Conservation (phyloP, 768 basidiomycete species). For the Xerocomellus amylosporus region DNA sequence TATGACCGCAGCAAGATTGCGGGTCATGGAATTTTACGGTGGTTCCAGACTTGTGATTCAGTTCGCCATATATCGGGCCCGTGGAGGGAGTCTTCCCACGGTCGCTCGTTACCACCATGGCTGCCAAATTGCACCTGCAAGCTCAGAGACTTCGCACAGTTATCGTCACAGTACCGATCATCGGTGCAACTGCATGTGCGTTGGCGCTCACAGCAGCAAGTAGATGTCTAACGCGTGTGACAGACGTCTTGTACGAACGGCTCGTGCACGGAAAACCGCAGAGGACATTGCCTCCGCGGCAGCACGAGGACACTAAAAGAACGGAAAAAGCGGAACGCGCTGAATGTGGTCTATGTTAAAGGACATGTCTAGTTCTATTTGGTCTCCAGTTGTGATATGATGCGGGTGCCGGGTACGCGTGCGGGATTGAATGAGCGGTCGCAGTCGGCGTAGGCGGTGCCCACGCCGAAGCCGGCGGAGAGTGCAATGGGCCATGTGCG, state of each 20-base stretch:
- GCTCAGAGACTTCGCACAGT: conserved; percentile 49
- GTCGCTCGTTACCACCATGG: conserved; percentile 26
- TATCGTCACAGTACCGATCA: conserved; percentile 62
- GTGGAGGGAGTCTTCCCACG: too few species aligned
- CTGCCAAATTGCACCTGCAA: conserved; percentile 40
- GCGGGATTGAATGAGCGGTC: conserved; percentile 92
- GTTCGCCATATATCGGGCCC: too few species aligned
- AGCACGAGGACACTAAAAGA: conserved; percentile 3
- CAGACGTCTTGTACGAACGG: conserved; percentile 68
- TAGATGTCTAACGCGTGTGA: conserved; percentile 5
- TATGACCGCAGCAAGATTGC: not conserved
- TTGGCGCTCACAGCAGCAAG: conserved; percentile 18
- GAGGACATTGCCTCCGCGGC: conserved; percentile 35
- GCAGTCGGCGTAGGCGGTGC: conserved; percentile 88
- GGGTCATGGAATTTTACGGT: not conserved
- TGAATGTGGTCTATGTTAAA: conserved; percentile 2
- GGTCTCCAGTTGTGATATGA: conserved; percentile 44
- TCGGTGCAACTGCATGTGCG: conserved; percentile 63
- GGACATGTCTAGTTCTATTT: conserved; percentile 18
- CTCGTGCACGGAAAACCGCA: conserved; percentile 52
- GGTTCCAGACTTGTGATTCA: too few species aligned
- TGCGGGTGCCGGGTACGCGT: conserved; percentile 78
- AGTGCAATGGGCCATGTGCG: conserved; percentile 91
- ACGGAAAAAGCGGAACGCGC: conserved; percentile 21
- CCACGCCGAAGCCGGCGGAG: conserved; percentile 82